Conservation (phyloP, 2,329 filamentous ascomycete genomes). For the Aspergillus nomiae region DNA sequence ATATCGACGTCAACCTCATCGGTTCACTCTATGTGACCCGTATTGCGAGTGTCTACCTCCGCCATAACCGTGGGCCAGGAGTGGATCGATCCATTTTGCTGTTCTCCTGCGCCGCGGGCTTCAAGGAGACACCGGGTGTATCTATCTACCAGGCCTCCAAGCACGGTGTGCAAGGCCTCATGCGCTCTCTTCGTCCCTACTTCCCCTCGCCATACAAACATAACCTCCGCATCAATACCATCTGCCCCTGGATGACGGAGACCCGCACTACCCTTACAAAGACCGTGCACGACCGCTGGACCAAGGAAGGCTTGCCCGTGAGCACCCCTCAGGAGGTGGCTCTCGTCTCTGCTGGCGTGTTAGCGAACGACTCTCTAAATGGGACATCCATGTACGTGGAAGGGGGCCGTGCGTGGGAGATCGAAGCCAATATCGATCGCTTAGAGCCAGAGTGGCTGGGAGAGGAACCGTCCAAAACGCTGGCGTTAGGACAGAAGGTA, state of each 20-base stretch:
- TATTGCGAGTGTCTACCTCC: constrained; percentile 54
- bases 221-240: constrained; percentile 47
- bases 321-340: constrained; percentile 46
- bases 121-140: constrained; percentile 51
- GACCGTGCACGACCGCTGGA: constrained; percentile 40
- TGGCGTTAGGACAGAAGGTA: constrained; percentile 40
- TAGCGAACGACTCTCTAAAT: constrained; percentile 37
- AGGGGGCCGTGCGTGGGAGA: constrained; percentile 47
- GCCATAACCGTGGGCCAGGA: constrained; percentile 37
- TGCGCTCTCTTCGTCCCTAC: constrained; percentile 48
- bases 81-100: constrained; percentile 47
- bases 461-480: constrained; percentile 36
- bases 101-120: constrained; percentile 51
- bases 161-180: constrained; percentile 54
- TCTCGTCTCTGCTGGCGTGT: constrained; percentile 39
- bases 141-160: constrained; percentile 53
- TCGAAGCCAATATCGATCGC: constrained; percentile 45
- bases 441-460: constrained; percentile 49
- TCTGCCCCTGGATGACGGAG: constrained; percentile 50
- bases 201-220: constrained; percentile 35
- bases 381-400: constrained; percentile 48
- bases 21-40: constrained; percentile 52
- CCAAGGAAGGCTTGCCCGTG: constrained; percentile 40
- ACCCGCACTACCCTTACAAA: constrained; percentile 35
- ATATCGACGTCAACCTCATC: constrained; percentile 52